Evolutionary conservation across 495 filamentous ascomycete species (phyloP), one percentile per base, ranked within the genome.

Genomic region (Lasiosphaeria hispida): DNA sequence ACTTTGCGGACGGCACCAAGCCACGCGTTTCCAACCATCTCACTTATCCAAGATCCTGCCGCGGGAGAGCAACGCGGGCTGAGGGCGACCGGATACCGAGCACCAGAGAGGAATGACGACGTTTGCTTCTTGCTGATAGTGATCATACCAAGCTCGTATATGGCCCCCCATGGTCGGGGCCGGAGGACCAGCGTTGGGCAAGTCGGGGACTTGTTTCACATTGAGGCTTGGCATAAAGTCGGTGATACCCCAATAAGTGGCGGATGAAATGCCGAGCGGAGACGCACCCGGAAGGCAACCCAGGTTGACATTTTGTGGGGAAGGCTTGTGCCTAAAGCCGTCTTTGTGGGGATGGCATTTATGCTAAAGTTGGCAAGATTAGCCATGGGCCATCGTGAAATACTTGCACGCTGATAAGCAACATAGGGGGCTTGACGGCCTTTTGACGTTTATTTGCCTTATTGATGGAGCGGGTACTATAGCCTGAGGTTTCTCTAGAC

Each of bases 211-310:
- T n/a, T n/a, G 53, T 55, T 55, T 55, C 53, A 55, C 53, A 47
- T 55, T 45, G 40, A 55, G 15, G 13, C 53, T 55, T 55, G 53
- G 53, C 53, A 47, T 55, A 40, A 42, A 38, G 53, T 55, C 38
- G 34, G 37, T 30, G 23, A 30, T 49, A 19, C 19, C 34, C 45
- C 23, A 34, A 51, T 40, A 30, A 30, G 49, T 23, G 36, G 49
- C 49, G 49, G 49, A 38, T 52, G 49, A 52, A 52, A 37, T 52
- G 49, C 49, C 49, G 49, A 30, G 49, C 36, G 49, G 15, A 14
- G 18, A 19, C 15, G 18, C 18, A 30, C 5, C 23, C 23, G 23
- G 23, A 2, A 30, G 23, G 23, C 23, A 30, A 30, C 23, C 49
- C 49, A 52, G 35, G 35, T 19, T 52, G 15, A 18, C 49, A 52